A percentile compares a stretch with the other conserved stretches of the same genome.
Evolutionary conservation across 2,329 filamentous ascomycete species (phyloP).

Genomic region (Calonectria leucothoes): DNA sequence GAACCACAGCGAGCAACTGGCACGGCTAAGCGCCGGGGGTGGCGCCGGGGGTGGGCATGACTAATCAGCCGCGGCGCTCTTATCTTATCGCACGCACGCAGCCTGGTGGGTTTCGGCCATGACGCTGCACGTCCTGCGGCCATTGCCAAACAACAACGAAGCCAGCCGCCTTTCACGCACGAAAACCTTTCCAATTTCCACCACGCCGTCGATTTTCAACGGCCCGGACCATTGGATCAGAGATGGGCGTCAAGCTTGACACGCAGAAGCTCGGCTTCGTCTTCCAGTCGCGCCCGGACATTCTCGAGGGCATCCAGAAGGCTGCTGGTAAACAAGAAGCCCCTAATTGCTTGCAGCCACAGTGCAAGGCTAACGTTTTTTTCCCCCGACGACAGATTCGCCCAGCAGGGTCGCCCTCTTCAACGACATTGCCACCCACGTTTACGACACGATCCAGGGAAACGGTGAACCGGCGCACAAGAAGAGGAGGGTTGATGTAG

Average conservation of each 20-base stretch:
- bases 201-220: conserved; percentile 30
- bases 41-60: conserved; percentile 22
- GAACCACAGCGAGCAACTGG: conserved; percentile 4
- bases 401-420: conserved; percentile 63
- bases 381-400: conserved; percentile 59
- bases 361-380: conserved; percentile 21
- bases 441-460: conserved; percentile 57
- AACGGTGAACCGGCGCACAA: conserved; percentile 62
- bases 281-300: conserved; percentile 67
- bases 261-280: conserved; percentile 61
- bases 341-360: conserved; percentile 29
- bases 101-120: conserved; percentile 30
- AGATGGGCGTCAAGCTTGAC: conserved; percentile 61
- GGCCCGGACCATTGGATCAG: conserved; percentile 27
- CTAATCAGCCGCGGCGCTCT: conserved; percentile 35
- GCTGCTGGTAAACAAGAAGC: conserved; percentile 60
- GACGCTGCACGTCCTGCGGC: conserved; percentile 32
- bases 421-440: conserved; percentile 65
- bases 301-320: conserved; percentile 63
- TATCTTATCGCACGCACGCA: conserved; percentile 40
- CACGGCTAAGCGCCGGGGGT: conserved; percentile 2
- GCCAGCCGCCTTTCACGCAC: not conserved
- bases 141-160: conserved; percentile 20
- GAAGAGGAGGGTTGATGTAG: conserved; percentile 63
- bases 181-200: conserved; percentile 17